phyloP scores from a whole-genome alignment of 345 rosid genomes.

The Linum tenue region DNA sequence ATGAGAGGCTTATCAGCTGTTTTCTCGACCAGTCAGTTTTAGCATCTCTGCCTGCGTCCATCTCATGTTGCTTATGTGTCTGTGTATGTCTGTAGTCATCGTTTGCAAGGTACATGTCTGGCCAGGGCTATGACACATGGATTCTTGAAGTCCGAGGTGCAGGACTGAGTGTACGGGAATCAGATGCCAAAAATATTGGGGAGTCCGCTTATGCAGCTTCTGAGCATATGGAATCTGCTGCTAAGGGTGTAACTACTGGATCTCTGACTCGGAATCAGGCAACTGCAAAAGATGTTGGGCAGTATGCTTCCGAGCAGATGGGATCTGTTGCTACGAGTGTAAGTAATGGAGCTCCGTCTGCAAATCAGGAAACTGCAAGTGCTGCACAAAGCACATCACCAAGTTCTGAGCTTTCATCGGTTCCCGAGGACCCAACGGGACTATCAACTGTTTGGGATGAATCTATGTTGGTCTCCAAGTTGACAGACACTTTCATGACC shows the following conservation, averaged over 20 bases:
- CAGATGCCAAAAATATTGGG: conserved; percentile 45
- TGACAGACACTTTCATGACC: conserved; percentile 68
- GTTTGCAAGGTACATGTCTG: conserved; percentile 78
- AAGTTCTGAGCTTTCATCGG: conserved; percentile 29
- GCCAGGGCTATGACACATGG: conserved; percentile 96
- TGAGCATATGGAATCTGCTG: conserved; percentile 49
- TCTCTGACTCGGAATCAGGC: conserved; percentile 23
- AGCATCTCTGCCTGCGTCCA: not conserved
- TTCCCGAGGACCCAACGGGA: conserved; percentile 29
- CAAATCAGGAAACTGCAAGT: conserved; percentile 20
- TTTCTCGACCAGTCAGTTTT: not conserved
- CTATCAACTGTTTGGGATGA: conserved; percentile 63
- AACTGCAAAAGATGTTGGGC: conserved; percentile 37
- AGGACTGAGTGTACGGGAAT: conserved; percentile 63
- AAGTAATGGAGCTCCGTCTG: conserved; percentile 29
- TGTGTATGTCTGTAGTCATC: conserved; percentile 49
- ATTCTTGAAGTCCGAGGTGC: conserved; percentile 94
- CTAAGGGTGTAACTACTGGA: conserved; percentile 34
- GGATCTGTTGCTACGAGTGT: conserved; percentile 47
- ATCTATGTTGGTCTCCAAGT: conserved; percentile 45
- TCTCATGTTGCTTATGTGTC: conserved; percentile 6
- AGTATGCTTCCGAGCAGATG: conserved; percentile 46
- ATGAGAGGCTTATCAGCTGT: not conserved
- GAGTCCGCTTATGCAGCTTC: conserved; percentile 42
- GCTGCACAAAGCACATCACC: conserved; percentile 15